phyloP scores from a whole-genome alignment of 129 eudicot species.

The Flaveria linearis region DNA sequence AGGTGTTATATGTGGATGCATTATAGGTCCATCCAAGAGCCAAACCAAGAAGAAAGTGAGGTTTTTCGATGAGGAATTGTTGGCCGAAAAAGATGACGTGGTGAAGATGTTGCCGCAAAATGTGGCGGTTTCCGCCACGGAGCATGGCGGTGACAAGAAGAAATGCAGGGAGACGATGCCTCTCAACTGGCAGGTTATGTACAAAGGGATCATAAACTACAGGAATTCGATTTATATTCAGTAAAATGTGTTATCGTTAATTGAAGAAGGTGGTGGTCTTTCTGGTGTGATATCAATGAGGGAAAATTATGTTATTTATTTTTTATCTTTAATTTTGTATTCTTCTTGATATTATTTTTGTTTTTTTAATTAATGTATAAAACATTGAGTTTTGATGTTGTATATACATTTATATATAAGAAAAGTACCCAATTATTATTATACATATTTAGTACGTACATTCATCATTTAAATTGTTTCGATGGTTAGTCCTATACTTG shows the following conservation, averaged over 20 bases:
- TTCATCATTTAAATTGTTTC: too few relatives aligned
- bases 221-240: conserved; percentile 42
- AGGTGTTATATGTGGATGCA: neutral
- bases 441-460: too few relatives aligned
- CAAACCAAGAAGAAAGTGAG: conserved; percentile 71
- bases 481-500: too few relatives aligned
- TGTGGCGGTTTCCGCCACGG: conserved; percentile 6
- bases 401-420: neutral
- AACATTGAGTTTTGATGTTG: neutral
- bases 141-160: conserved; percentile 27
- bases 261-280: conserved; percentile 25
- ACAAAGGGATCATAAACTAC: conserved; percentile 64
- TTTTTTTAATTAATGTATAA: conserved; percentile 1
- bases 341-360: neutral
- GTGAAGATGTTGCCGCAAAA: conserved; percentile 10
- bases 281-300: conserved; percentile 32
- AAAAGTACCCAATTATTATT: neutral
- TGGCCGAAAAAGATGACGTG: neutral
- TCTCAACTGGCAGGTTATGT: conserved; percentile 76
- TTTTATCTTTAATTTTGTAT: neutral
- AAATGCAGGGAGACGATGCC: conserved; percentile 57
- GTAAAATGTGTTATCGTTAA: conserved; percentile 11
- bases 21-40: conserved; percentile 42
- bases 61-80: conserved; percentile 36
- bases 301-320: conserved; percentile 27